Evolutionary conservation across 495 filamentous ascomycete species (phyloP).

Genomic region (Parathielavia appendiculata): DNA sequence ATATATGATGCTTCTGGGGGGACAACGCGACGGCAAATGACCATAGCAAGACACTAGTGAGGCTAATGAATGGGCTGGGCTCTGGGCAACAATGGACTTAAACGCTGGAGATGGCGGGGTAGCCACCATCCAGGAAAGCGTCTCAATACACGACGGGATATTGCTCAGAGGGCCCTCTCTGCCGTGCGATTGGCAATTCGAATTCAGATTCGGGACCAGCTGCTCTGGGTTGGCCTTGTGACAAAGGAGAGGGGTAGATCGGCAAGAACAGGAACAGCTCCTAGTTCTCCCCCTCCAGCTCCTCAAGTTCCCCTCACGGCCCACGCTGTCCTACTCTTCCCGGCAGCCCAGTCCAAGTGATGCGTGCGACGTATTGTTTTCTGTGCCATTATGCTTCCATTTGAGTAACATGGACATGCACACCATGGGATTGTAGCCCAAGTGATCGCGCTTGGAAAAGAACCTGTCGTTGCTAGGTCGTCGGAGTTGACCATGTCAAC

Average conservation of each 20-base stretch:
- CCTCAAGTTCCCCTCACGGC: conserved; percentile 6
- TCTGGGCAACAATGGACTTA: background rate
- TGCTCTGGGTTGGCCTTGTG: conserved; percentile 4
- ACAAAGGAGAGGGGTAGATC: conserved; percentile 12
- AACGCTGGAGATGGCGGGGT: background rate
- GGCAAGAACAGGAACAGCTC: conserved; percentile 16
- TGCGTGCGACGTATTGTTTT: background rate
- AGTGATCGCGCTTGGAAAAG: too few species aligned
- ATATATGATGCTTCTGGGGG: too few species aligned
- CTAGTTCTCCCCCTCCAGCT: background rate
- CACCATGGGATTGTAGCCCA: background rate
- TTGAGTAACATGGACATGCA: background rate
- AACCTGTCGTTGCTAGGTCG: too few species aligned
- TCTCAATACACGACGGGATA: too few species aligned
- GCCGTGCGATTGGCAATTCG: too few species aligned
- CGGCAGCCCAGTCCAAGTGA: background rate
- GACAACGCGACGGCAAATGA: too few species aligned
- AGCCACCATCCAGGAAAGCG: background rate
- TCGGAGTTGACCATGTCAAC: background rate
- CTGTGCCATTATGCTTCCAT: background rate
- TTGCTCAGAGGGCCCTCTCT: too few species aligned
- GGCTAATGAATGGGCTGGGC: background rate
- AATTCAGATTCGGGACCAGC: too few species aligned
- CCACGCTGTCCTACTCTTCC: conserved; percentile 5
- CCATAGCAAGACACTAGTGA: background rate